Evolutionary conservation across 2,329 filamentous ascomycete species (phyloP).

Genomic region (Proliferodiscus dingleyae): DNA sequence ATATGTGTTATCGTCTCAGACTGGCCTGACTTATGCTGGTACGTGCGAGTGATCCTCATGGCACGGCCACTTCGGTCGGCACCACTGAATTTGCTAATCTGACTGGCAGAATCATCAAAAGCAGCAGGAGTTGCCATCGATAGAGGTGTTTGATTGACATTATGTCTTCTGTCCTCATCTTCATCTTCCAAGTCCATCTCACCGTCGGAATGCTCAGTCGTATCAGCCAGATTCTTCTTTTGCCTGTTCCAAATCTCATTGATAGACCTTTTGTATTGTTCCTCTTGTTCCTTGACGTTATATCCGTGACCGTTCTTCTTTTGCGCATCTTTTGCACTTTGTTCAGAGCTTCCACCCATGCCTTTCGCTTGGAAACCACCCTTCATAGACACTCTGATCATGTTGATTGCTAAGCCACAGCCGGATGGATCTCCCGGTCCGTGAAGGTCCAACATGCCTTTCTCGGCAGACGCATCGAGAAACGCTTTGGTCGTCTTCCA

Average conservation of each 20-base stretch:
- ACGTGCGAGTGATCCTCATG: conserved; percentile 68
- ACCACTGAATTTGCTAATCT: conserved; percentile 64
- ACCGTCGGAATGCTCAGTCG: conserved; percentile 60
- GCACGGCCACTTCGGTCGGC: conserved; percentile 63
- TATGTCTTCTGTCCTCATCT: conserved; percentile 51
- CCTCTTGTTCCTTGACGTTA: conserved; percentile 92
- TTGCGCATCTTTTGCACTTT: conserved; percentile 66
- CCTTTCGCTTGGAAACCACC: conserved; percentile 57
- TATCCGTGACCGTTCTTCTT: conserved; percentile 83
- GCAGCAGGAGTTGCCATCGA: conserved; percentile 59
- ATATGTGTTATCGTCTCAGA: conserved; percentile 53
- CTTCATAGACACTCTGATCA: conserved; percentile 98
- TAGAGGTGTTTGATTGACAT: conserved; percentile 52
- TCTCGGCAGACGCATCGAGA: conserved; percentile 85
- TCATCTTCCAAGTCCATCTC: conserved; percentile 35
- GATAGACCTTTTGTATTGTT: conserved; percentile 87
- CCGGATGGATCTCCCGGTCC: conserved; percentile 93
- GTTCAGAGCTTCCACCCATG: conserved; percentile 5
- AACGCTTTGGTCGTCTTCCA: conserved; percentile 98
- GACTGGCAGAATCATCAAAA: conserved; percentile 74
- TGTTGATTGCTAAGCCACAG: conserved; percentile 89
- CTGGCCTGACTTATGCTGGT: conserved; percentile 59
- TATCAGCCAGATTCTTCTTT: conserved; percentile 69
- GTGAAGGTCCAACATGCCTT: conserved; percentile 94
- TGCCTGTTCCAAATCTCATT: conserved; percentile 89